Evolutionary conservation across 2,329 filamentous ascomycete species (phyloP), one percentile per base, ranked within the genome.

Genomic region (Aspergillus brasiliensis): DNA sequence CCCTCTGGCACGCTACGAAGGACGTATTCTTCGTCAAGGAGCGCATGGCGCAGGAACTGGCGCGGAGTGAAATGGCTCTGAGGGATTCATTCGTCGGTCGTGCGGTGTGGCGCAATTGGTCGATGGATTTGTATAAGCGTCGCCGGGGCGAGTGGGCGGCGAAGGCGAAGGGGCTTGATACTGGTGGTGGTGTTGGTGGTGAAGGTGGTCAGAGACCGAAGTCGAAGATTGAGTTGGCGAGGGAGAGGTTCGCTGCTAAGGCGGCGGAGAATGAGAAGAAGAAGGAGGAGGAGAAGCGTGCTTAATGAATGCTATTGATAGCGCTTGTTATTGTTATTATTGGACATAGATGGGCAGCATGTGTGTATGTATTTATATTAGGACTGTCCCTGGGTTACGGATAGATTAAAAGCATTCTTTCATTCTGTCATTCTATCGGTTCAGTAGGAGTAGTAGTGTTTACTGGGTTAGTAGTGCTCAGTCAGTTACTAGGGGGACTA

Each of bases 71-170:
- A 70, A 73, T 78, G n/a, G 68, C 77, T 0, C 73, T 91, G 17
- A 82, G 88, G n/a, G 86, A 90, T 59, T 87, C 84, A 1, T 84
- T 83, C 37, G 81, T 86, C 21, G 89, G 89, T 2, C 79, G 88
- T 34, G 86, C 86, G 3, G 88, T 91, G 10, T 91, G 88, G 88
- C 82, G 86, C 64, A 91, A 91, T 69, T 91, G 89, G 88, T 83
- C 81, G 37, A 88, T 91, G 84, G 89, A 91, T 73, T 75, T 89
- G 5, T 91, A 88, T 74, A 88, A 87, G 70, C 80, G 87, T 27
- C 78, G 82, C 55, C 78, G 85, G 42, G 80, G 78, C 5, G 87
- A 90, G 58, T 91, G 89, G 89, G 80, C 87, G 59, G 80, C 79
- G 58, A 82, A 85, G 65, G 84, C 84, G 10, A 87, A 87, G 51